phyloP scores from a whole-genome alignment of 495 filamentous ascomycete genomes.

The Xylaria sp. region DNA sequence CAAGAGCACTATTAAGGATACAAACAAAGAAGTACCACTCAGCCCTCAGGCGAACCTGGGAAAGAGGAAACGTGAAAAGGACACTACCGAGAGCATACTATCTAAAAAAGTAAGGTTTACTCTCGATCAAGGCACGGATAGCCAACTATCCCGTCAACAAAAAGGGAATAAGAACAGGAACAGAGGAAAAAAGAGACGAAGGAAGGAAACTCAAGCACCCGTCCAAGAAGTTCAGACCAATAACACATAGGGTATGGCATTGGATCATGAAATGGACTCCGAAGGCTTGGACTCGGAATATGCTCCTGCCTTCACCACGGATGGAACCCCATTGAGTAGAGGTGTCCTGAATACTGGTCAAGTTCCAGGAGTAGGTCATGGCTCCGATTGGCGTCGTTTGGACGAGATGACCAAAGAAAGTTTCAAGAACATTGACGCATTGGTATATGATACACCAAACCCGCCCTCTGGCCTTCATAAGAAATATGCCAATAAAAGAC shows the following conservation, averaged over 20 bases:
- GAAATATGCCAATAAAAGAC: neutral
- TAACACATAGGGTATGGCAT: constrained; percentile 32
- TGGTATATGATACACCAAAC: constrained; percentile 21
- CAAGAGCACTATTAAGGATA: neutral
- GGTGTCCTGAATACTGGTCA: neutral
- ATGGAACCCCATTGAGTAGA: neutral
- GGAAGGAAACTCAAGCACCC: neutral
- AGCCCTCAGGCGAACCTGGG: neutral
- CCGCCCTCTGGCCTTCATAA: neutral
- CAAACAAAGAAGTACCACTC: neutral
- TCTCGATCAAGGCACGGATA: neutral
- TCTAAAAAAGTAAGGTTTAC: constrained; percentile 17
- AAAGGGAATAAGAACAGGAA: neutral
- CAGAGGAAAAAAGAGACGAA: neutral
- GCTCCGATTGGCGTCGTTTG: constrained; percentile 17
- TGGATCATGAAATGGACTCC: constrained; percentile 5
- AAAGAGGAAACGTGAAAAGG: constrained; percentile 5
- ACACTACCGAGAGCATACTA: neutral
- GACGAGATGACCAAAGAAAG: constrained; percentile 23
- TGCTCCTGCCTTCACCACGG: neutral
- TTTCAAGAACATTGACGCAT: constrained; percentile 12
- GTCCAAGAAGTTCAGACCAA: constrained; percentile 6
- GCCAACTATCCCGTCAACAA: neutral
- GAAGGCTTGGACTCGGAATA: neutral
- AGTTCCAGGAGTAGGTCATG: too few species aligned